Base-by-base conservation (phyloP, 345 rosid species). In the Populus nigra region DNA sequence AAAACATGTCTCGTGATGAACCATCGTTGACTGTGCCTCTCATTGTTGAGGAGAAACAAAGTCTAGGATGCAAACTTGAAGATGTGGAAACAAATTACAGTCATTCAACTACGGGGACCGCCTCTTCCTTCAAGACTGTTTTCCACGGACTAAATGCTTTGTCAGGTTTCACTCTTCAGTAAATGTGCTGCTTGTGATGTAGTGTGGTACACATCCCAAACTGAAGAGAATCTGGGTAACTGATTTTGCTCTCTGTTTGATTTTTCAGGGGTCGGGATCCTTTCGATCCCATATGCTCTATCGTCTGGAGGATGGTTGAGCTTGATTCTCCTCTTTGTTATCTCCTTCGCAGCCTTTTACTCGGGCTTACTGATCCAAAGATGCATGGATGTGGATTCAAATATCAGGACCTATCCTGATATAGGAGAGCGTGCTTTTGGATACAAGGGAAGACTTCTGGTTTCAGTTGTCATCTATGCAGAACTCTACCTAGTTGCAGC, bases 271-370 rank as follows among this genome's bases (percentile, higher is more conserved):
- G 93, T 93, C n/a, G 97, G 98, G 49, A 91, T 94, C 78, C 85
- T 94, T 71, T 93, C 98, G 12, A 88, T 88, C 55, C 93, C 98
- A 31, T 91, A 90, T 78, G 99, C 98, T 15, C 82, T 94, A 20
- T 88, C 97, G 73, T 84, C 98, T 0, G 99, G 98, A 80, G 99
- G 99, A 74, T 94, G 99, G 99, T 61, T 90, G 80, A 90, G 97
- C 85, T 83, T 93, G 76, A 50, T 79, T n/a, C 79, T 91, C 13
- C 88, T 94, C 39, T 89, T 94, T 63, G 67, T 81, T 33, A 82
- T 91, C 17, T 93, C 97, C 49, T 62, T 78, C 31, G 83, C 91
- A 55, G 79, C 93, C 13, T 93, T 91, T 76, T 94, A 90, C 80
- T 84, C 91, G 0, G 95, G 91, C 50, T 81, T 94, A 66, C 80